Conservation (phyloP, 2,329 filamentous ascomycete species). For the Endoconidiophora laricicola region DNA sequence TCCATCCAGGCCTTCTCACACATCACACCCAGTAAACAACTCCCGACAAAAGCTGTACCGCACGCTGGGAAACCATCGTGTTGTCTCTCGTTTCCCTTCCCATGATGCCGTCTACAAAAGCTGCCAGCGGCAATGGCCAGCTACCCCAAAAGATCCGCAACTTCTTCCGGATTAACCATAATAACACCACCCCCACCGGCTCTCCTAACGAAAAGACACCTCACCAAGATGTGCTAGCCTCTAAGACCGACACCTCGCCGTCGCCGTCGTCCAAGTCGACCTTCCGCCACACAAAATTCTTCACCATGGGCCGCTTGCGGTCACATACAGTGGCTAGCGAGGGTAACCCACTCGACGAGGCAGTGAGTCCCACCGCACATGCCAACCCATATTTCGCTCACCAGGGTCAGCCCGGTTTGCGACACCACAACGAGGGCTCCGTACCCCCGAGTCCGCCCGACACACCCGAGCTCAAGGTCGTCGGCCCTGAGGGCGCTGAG, state of each 20-base stretch:
- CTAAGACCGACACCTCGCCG: conserved; percentile 15
- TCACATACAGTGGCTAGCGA: conserved; percentile 86
- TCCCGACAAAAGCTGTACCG: neutral
- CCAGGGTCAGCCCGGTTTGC: conserved; percentile 80
- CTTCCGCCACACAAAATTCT: conserved; percentile 75
- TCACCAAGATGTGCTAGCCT: conserved; percentile 4
- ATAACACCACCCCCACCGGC: conserved; percentile 12
- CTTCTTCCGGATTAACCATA: conserved; percentile 49
- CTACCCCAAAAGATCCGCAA: conserved; percentile 54
- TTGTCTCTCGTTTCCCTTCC: neutral
- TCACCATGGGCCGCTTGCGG: conserved; percentile 73
- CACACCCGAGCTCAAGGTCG: conserved; percentile 62
- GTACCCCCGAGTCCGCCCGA: conserved; percentile 86
- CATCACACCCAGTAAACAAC: neutral
- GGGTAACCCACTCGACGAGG: conserved; percentile 76
- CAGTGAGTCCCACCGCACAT: conserved; percentile 77
- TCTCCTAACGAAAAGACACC: conserved; percentile 9
- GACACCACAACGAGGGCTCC: conserved; percentile 88
- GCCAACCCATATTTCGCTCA: conserved; percentile 97
- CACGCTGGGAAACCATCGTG: neutral
- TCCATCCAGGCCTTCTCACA: neutral
- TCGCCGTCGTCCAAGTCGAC: conserved; percentile 33
- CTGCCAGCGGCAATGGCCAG: conserved; percentile 35
- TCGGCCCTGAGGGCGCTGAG: conserved; percentile 43
- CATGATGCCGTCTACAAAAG: conserved; percentile 38